phyloP scores from a whole-genome alignment of 495 filamentous ascomycete species.

The Penicillium arizonense region DNA sequence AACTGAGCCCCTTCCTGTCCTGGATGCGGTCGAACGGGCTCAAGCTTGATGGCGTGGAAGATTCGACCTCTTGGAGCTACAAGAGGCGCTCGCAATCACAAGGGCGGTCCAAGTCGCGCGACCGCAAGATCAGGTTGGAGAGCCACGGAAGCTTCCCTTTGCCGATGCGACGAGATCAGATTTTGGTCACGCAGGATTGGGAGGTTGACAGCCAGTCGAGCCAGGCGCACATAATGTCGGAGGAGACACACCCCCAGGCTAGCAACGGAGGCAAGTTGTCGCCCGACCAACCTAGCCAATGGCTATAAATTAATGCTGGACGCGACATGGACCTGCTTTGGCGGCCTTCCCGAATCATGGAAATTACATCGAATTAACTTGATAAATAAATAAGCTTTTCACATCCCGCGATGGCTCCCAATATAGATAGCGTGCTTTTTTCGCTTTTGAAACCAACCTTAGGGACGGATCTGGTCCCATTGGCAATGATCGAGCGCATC shows the following conservation, averaged over 20 bases:
- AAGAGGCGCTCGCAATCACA: conserved; percentile 12
- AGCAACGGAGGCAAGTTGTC: background rate
- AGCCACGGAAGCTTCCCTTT: background rate
- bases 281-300: background rate
- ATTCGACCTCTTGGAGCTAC: conserved; percentile 11
- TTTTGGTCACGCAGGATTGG: conserved; percentile 20
- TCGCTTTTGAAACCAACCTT: too few relatives aligned
- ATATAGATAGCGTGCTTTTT: background rate
- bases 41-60: conserved; percentile 19
- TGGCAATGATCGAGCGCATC: background rate
- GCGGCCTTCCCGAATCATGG: too few relatives aligned
- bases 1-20: conserved; percentile 22
- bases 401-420: background rate
- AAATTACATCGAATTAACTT: background rate
- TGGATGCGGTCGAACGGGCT: conserved; percentile 24
- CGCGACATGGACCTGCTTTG: background rate
- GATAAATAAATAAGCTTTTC: background rate
- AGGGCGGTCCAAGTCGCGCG: conserved; percentile 5
- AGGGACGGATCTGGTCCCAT: background rate
- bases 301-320: background rate
- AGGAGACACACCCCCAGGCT: conserved; percentile 8
- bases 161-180: conserved; percentile 6
- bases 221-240: conserved; percentile 15
- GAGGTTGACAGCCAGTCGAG: conserved; percentile 25
- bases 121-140: background rate